Base-by-base conservation (phyloP, 257 asterid genomes). In the Plantago elongata region DNA sequence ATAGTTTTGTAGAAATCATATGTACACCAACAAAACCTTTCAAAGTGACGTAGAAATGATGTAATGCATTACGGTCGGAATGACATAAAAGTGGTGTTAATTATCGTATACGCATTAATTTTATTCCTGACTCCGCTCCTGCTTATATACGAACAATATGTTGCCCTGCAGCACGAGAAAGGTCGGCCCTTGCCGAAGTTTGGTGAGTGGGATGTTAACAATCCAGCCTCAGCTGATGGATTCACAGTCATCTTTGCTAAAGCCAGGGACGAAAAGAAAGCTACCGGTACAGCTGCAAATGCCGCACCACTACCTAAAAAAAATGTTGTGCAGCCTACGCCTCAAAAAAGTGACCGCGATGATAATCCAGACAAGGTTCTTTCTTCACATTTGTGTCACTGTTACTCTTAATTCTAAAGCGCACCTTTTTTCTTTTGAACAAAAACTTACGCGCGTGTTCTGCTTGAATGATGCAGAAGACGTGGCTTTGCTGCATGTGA, bases 211-310 rank as follows among this genome's bases (percentile, higher is more conserved):
- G 71, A 66, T 45, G 71, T 68, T 43, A 66, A 66, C 38, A 61
- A 66, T 52, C 71, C 71, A 15, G 71, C 71, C 17, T 66, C 71
- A 29, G 71, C 71, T 29, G 66, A 66, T 60, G 71, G 71, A 13
- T 66, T 66, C 45, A 66, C 71, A 11, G 62, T 68, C 56, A 74
- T 78, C 45, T 75, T 78, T 46, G 69, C 74, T 51, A 75, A 75
- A 55, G 83, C 80, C 40, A 62, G 83, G 64, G 77, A 78, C 12
- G 83, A 78, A 61, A 78, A 78, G 68, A 75, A 77, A 57, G 73
- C 74, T 12, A 69, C 58, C 9, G 57, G 66, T 15, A 47, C 49
- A 5, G 43, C 52, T 30, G 61, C 63, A 8, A 22, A 14, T 7
- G 1, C 60, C 4, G 60, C 63, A 44, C 69, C 69, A 13, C 65